Evolutionary conservation across 352 stramenopile genomes (phyloP).

Genomic region (Blastocystis sp.): DNA sequence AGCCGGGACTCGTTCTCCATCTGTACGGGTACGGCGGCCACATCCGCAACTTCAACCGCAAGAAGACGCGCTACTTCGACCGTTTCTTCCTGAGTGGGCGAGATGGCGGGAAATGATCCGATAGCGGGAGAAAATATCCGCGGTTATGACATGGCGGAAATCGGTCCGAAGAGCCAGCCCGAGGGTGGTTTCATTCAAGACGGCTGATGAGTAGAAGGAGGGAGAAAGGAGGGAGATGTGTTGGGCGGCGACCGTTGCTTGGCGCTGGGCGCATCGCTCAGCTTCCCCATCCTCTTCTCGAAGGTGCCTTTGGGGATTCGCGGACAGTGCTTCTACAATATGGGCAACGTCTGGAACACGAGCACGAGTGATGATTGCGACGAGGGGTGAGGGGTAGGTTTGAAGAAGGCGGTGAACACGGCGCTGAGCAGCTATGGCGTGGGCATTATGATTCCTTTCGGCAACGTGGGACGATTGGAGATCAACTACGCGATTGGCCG

Average conservation of each 20-base stretch:
- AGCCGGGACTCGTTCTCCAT: conserved; percentile 30
- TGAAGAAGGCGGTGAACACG: conserved; percentile 26
- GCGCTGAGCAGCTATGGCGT: conserved; percentile 39
- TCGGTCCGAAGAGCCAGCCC: background rate
- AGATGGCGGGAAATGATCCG: background rate
- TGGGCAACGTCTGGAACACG: conserved; percentile 49
- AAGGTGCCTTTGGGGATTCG: conserved; percentile 14
- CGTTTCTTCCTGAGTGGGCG: conserved; percentile 37
- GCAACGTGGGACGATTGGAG: conserved; percentile 44
- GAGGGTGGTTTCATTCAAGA: background rate
- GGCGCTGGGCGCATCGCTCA: conserved; percentile 34
- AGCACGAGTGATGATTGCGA: background rate
- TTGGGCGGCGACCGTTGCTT: conserved; percentile 37
- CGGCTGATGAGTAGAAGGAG: conserved; percentile 40
- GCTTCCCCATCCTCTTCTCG: conserved; percentile 14
- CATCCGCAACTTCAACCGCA: conserved; percentile 1
- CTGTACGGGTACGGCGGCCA: conserved; percentile 3
- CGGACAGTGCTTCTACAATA: conserved; percentile 55
- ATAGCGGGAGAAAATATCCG: conserved; percentile 66
- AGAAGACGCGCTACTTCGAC: conserved; percentile 20
- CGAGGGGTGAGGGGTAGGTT: background rate
- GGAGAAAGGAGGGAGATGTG: conserved; percentile 23
- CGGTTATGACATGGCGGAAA: conserved; percentile 42
- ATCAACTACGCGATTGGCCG: conserved; percentile 34
- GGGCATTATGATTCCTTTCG: conserved; percentile 61